Evolutionary conservation across 495 filamentous ascomycete genomes (phyloP), one percentile per base, ranked within the genome.

Genomic region (Acidiella bohemica): DNA sequence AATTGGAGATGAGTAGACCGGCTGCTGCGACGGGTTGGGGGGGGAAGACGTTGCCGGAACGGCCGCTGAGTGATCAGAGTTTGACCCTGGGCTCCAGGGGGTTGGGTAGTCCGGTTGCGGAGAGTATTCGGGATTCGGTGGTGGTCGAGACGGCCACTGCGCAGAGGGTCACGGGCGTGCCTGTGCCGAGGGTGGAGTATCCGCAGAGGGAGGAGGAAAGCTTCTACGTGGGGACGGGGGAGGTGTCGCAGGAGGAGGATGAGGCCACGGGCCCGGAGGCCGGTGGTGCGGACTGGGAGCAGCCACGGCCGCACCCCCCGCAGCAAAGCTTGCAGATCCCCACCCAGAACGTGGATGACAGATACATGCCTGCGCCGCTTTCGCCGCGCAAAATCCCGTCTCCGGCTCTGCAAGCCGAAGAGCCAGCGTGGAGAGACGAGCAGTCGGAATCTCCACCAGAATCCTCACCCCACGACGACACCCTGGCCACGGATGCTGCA

Each of bases 31-130:
- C 32, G 4, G 5, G 41, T 2, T 28, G 41, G 6, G 49, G 42
- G 12, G 36, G 18, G 36, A 52, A 52, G 41, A 26, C 21, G 23
- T 64, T 93, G 12, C 88, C 88, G 10, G 68, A 76, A 26, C 69
- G 85, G 21, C 90, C 90, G 8, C 69, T 77, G 36, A 83, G 79
- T 51, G 71, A 75, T 53, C 76, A 80, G 39, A 76, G 35, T 19
- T 26, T 39, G 20, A 32, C 12, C 3, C 10, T 8, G 6, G 20
- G 6, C 17, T 6, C 19, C 7, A 39, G 26, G 9, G 34, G 34
- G n/a, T 7, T 25, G 26, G 17, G 31, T 10, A 58, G 47, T 49
- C 51, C 43, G 19, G 33, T 35, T 21, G 33, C 21, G 18, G 26
- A 31, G 14, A 20, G 32, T 24, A 26, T 27, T 28, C 24, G 13